These are phyloP conservation scores for Penicillium ochrochloron DNA, from an alignment of 495 filamentous ascomycete species.

Conservation along the genomic window DNA sequence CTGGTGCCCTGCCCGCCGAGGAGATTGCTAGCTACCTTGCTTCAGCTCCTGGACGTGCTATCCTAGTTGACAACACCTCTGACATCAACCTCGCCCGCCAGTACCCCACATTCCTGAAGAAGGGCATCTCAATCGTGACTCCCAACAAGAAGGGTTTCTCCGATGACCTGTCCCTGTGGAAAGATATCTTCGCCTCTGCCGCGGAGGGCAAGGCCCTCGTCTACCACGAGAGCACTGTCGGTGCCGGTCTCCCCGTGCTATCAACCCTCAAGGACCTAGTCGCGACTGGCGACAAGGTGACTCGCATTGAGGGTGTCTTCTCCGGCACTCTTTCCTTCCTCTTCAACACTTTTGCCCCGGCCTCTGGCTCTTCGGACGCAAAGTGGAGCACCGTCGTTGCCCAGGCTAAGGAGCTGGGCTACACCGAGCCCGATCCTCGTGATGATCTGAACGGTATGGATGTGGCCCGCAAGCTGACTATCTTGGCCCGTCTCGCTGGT, in stretches of 20 bases:
- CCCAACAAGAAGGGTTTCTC: slow-evolving; percentile 98
- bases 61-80: slow-evolving; percentile 93
- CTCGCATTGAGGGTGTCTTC: slow-evolving; percentile 90
- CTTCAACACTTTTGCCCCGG: slow-evolving; percentile 91
- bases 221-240: slow-evolving; percentile 90
- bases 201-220: slow-evolving; percentile 67
- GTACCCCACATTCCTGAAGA: slow-evolving; percentile 76
- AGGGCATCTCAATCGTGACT: slow-evolving; percentile 85
- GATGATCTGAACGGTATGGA: slow-evolving; percentile 97
- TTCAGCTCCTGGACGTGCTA: slow-evolving; percentile 66
- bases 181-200: slow-evolving; percentile 72
- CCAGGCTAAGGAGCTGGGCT: slow-evolving; percentile 92
- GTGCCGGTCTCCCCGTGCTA: slow-evolving; percentile 86
- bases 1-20: slow-evolving; percentile 54
- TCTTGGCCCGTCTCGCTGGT: slow-evolving; percentile 82
- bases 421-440: slow-evolving; percentile 94
- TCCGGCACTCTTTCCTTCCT: slow-evolving; percentile 95
- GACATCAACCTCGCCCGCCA: slow-evolving; percentile 72
- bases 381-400: slow-evolving; percentile 87
- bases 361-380: slow-evolving; percentile 57
- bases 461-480: slow-evolving; percentile 95
- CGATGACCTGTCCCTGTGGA: slow-evolving; percentile 71
- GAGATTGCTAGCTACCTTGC: slow-evolving; percentile 71
- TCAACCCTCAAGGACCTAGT: slow-evolving; percentile 87
- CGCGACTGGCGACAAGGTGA: slow-evolving; percentile 83